Evolutionary conservation across 495 filamentous ascomycete species (phyloP).

Genomic region (Penicillium samsonianum): DNA sequence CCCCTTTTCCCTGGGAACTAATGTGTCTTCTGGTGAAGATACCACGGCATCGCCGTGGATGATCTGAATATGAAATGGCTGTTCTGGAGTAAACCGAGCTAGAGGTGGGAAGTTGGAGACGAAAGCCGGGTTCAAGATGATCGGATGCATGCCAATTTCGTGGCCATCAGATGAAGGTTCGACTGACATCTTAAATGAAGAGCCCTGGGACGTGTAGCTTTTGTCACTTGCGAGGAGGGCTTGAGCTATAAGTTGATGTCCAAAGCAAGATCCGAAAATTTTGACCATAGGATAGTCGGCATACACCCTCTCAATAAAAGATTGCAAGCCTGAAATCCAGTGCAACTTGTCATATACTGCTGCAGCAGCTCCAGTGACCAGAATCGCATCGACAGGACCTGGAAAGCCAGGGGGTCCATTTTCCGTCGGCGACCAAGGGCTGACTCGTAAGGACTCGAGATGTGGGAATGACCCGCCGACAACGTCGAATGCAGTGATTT

Average conservation of each 20-base stretch:
- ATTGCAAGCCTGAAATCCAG: constrained; percentile 19
- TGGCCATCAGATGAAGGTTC: constrained; percentile 14
- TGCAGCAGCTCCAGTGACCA: constrained; percentile 26
- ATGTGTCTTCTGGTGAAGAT: constrained; percentile 1
- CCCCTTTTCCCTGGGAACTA: neutral
- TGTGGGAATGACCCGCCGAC: constrained; percentile 21
- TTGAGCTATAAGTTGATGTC: constrained; percentile 35
- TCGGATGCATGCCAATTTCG: constrained; percentile 28
- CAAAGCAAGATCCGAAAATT: constrained; percentile 39
- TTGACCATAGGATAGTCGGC: constrained; percentile 30
- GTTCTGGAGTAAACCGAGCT: constrained; percentile 4
- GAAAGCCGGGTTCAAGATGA: constrained; percentile 21
- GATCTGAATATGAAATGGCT: constrained; percentile 25
- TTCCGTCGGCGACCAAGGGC: neutral
- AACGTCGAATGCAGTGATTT: constrained; percentile 24
- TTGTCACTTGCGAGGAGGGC: constrained; percentile 16
- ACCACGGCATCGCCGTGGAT: constrained; percentile 34
- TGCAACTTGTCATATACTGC: constrained; percentile 20
- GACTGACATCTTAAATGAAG: constrained; percentile 14
- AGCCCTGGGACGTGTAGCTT: constrained; percentile 11
- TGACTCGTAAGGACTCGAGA: constrained; percentile 1
- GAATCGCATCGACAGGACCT: constrained; percentile 22
- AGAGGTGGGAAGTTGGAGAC: constrained; percentile 12
- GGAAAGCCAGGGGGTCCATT: neutral
- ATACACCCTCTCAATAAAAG: constrained; percentile 27